Evolutionary conservation across 1,139 yeast genomes (phyloP), one percentile per base, ranked within the genome.

Genomic region (Magnusiomyces paraingens): DNA sequence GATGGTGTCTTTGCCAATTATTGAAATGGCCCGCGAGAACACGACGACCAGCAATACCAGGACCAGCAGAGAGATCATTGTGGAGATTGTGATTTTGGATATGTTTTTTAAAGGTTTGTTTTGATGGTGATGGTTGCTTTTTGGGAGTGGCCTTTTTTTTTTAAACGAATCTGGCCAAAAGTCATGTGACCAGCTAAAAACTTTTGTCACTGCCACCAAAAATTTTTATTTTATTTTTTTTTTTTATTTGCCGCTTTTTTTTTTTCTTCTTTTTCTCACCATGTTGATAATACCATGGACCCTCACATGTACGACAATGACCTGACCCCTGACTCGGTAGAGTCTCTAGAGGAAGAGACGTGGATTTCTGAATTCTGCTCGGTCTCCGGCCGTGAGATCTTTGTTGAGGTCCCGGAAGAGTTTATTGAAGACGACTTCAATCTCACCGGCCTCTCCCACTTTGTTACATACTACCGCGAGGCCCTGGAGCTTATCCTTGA

Each of bases 351-450:
- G 12, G 36, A 51, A 21, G 55, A 85, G 61, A 84, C 94, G 47
- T 93, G 99, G 99, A 86, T 93, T 61, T 81, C 87, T 59, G 88
- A 86, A 64, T 91, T 85, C 70, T 90, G 97, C 67, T 81, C 88
- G 47, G 77, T 84, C 60, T 88, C 86, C 64, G 96, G 96, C 22
- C 95, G 90, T 67, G 97, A 93, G 65, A 91, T 84, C 69, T 90
- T 90, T 70, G 95, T 93, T 41, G 95, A 93, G 58, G 96, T 93
- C 18, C 79, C 91, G 1, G 93, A 88, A 55, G 97, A 90, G 52
- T 93, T 90, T 68, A 89, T 93, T 60, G 97, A 91, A 64, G 99
- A 93, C 70, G 98, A 93, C 64, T 93, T 93, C 75, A 93, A 93
- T 66, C 76, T 93, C 63, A 91, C 98, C 0, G 98, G 98, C 1